phyloP scores from a whole-genome alignment of 139 green algal species.

The Tetradesmus lagerheimii region DNA sequence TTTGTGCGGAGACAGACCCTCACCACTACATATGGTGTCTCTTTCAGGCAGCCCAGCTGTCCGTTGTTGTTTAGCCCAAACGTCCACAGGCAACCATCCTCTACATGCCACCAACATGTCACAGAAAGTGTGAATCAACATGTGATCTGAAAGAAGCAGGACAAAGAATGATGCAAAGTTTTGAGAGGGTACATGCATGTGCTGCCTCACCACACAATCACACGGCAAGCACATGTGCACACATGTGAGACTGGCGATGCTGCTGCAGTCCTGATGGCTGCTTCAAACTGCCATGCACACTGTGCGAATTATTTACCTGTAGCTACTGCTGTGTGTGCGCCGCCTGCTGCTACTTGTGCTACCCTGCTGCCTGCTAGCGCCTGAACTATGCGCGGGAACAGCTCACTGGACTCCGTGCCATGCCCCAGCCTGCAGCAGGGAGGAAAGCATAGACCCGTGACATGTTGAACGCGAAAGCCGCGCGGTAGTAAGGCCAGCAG shows the following conservation, averaged over 20 bases:
- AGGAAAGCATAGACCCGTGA: background rate
- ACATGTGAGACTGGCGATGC: background rate
- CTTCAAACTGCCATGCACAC: background rate
- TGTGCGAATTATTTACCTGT: slow-evolving; percentile 56
- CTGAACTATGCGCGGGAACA: slow-evolving; percentile 57
- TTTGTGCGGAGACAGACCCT: background rate
- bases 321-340: slow-evolving; percentile 75
- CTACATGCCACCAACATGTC: slow-evolving; percentile 41
- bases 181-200: too few species aligned
- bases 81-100: slow-evolving; percentile 71
- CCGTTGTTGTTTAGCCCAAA: slow-evolving; percentile 80
- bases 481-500: too few species aligned
- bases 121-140: too few species aligned
- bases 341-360: slow-evolving; percentile 63
- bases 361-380: slow-evolving; percentile 55
- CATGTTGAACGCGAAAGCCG: too few species aligned
- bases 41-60: slow-evolving; percentile 69
- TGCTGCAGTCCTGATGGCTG: background rate
- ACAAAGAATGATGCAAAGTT: too few species aligned
- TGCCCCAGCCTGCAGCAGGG: slow-evolving; percentile 52
- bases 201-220: background rate
- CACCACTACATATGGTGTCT: slow-evolving; percentile 58
- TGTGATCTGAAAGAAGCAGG: background rate
- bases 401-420: slow-evolving; percentile 46
- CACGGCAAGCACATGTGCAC: background rate